Evolutionary conservation across 108 stramenopile genomes (phyloP).

Genomic region (Nitzschia inconspicua): DNA sequence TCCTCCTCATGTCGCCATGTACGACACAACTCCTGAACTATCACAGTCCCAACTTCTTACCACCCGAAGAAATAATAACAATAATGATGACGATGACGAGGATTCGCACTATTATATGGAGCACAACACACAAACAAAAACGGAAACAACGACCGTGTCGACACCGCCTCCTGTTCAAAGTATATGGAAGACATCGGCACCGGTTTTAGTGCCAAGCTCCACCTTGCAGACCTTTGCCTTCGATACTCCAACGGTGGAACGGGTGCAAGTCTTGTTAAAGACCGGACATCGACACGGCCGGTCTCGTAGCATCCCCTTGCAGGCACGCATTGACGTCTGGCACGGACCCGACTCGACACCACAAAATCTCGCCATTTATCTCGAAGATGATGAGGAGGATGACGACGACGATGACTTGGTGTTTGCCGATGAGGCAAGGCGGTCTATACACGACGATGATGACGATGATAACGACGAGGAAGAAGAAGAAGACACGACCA

Average conservation of each 20-base stretch:
- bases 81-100: no score
- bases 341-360: slow-evolving; percentile 82
- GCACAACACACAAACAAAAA: no score
- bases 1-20: no score
- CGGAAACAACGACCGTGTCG: no score
- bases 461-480: background rate
- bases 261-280: slow-evolving; percentile 65
- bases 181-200: slow-evolving; percentile 51
- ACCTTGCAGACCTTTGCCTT: slow-evolving; percentile 72
- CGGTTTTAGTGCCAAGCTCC: slow-evolving; percentile 61
- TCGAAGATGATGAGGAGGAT: slow-evolving; percentile 52
- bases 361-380: slow-evolving; percentile 69
- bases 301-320: slow-evolving; percentile 65
- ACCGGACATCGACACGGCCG: slow-evolving; percentile 63
- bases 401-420: background rate
- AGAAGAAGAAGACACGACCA: slow-evolving; percentile 53
- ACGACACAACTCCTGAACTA: no score
- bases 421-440: background rate
- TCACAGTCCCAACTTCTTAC: no score
- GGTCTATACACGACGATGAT: background rate
- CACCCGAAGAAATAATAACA: no score
- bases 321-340: slow-evolving; percentile 74
- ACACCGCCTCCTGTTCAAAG: no score
- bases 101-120: no score
- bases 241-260: slow-evolving; percentile 43